A percentile compares a stretch with the other conserved stretches of the same genome.
These are phyloP conservation scores for Pholiota molesta DNA, from an alignment of 768 basidiomycete genomes.

Conservation along the genomic window DNA sequence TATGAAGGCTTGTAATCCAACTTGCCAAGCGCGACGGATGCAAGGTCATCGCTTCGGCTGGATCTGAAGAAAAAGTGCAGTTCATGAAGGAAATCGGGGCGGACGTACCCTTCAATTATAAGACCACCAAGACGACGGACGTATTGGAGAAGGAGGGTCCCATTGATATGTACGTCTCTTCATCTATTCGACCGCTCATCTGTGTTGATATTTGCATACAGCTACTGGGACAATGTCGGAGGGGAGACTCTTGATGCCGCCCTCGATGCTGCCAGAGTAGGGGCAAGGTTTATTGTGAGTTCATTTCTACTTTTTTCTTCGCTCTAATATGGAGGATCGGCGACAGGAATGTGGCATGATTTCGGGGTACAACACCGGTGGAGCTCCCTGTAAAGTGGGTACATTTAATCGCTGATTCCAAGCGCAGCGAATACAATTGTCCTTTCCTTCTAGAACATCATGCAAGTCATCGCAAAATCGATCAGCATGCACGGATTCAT, in stretches of 20 bases:
- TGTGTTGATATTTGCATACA: constrained; percentile 11
- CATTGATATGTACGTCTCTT: constrained; percentile 38
- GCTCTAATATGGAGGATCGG: background rate
- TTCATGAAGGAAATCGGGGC: constrained; percentile 61
- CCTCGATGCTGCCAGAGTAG: constrained; percentile 41
- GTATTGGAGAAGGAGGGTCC: constrained; percentile 58
- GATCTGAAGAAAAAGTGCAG: constrained; percentile 70
- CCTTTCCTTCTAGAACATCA: constrained; percentile 37
- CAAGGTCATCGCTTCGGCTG: constrained; percentile 73
- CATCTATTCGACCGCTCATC: background rate
- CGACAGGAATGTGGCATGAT: constrained; percentile 47
- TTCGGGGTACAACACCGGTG: constrained; percentile 36
- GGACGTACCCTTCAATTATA: constrained; percentile 75
- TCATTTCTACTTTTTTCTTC: background rate
- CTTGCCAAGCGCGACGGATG: constrained; percentile 51
- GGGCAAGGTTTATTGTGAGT: constrained; percentile 56
- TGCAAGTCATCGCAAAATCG: constrained; percentile 42
- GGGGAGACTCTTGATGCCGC: constrained; percentile 61
- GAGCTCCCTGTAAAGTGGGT: constrained; percentile 29
- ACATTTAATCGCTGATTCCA: too few species aligned
- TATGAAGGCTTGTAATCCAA: constrained; percentile 49
- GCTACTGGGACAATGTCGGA: constrained; percentile 63
- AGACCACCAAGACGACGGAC: constrained; percentile 53
- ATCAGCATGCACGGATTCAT: constrained; percentile 44
- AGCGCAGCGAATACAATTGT: background rate